A percentile compares a stretch with the other conserved stretches of the same genome.
Conservation (phyloP, 257 asterid species). For the Nyctanthes arbortristis region DNA sequence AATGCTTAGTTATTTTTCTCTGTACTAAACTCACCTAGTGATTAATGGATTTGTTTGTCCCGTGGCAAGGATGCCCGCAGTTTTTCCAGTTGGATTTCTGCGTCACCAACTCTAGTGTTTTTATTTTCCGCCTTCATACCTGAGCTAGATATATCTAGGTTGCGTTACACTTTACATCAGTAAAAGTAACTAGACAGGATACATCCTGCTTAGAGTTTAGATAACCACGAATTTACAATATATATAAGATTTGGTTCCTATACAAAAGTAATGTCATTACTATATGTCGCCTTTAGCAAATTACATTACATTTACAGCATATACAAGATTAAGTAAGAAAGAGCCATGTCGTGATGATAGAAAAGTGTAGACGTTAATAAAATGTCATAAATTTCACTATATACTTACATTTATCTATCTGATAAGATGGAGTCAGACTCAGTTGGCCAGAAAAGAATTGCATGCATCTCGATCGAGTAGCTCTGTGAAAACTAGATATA, state of each 20-base stretch:
- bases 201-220: no score
- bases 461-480: slow-evolving; percentile 93
- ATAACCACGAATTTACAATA: no score
- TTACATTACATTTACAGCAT: neutral
- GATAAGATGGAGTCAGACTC: slow-evolving; percentile 71
- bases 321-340: neutral
- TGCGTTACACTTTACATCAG: no score
- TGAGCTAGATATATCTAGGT: no score
- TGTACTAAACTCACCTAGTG: no score
- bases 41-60: no score
- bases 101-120: no score
- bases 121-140: no score
- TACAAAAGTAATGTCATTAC: neutral
- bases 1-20: no score
- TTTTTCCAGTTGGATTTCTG: no score
- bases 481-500: slow-evolving; percentile 55
- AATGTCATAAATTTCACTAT: neutral
- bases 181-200: no score
- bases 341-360: neutral
- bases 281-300: neutral
- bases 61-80: no score
- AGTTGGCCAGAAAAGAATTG: slow-evolving; percentile 93
- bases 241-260: neutral
- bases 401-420: slow-evolving; percentile 42
- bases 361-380: neutral